Evolutionary conservation across 2,329 filamentous ascomycete species (phyloP), one percentile per base, ranked within the genome.

Genomic region (Aspergillus persii): DNA sequence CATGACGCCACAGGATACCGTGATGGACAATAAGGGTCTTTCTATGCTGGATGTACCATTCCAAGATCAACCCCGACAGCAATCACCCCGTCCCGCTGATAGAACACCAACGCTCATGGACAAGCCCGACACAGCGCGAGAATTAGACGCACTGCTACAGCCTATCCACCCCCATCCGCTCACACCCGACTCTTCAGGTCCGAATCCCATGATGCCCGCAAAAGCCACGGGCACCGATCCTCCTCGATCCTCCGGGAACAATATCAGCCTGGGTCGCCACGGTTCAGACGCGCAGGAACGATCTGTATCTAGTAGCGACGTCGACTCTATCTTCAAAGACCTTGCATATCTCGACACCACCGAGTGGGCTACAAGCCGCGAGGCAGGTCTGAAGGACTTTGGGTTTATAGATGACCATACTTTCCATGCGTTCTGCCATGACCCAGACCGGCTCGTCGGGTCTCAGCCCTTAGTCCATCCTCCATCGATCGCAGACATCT

Each of bases 321-420:
- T 79, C 15, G 77, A 80, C 56, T 75, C 76, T 7, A 76, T 80
- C 31, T 80, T 80, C 63, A 75, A 78, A 58, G 77, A 80, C 48
- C 70, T 79, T 50, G 77, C 77, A 36, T 76, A 79, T 64, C 71
- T 79, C 6, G 77, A 79, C 58, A 79, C 76, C 4, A 79, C 74
- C 29, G 76, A 79, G 56, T 79, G 77, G 77, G 69, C 76, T 2
- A 74, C 64, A 31, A 77, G 70, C 57, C 74, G 77, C 51, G 73
- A 77, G 61, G 74, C 76, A 27, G 74, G 72, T 0, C 63, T 79
- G 31, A 77, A 74, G 57, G 77, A 79, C 46, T 79, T 79, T 61
- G 77, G 77, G 0, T 79, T 79, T 52, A 61, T 75, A n/a, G 77
- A 79, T 46, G 75, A 78, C 51, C 74, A 65, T 23, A 78, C 77